phyloP scores from a whole-genome alignment of 805 yeast species.

The Wickerhamomyces hampshirensis region DNA sequence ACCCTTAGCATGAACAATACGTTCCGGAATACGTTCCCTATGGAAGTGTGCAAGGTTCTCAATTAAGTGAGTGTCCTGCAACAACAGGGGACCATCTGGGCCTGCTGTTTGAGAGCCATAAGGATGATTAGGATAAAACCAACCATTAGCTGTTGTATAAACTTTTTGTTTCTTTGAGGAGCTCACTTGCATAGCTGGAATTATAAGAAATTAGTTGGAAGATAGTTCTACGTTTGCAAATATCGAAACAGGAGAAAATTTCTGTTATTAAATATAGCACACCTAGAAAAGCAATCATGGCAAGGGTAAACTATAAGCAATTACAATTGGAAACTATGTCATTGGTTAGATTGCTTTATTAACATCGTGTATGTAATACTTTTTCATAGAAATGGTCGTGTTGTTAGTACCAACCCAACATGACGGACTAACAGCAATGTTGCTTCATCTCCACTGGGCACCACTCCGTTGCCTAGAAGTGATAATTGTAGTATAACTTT shows the following conservation, averaged over 20 bases:
- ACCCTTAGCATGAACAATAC: slow-evolving; percentile 67
- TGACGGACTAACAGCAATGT: no score
- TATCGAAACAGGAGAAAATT: no score
- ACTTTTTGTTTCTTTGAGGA: slow-evolving; percentile 18
- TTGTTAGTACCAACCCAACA: no score
- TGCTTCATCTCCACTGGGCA: no score
- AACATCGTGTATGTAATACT: no score
- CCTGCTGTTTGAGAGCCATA: slow-evolving; percentile 51
- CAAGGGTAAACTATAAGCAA: background rate
- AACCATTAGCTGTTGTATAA: slow-evolving; percentile 42
- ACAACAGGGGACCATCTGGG: slow-evolving; percentile 50
- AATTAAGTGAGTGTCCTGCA: slow-evolving; percentile 54
- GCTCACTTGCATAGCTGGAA: no score
- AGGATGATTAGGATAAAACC: slow-evolving; percentile 48
- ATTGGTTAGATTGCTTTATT: no score
- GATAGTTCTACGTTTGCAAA: no score
- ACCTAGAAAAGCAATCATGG: background rate
- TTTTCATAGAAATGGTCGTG: no score
- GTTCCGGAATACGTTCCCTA: slow-evolving; percentile 56
- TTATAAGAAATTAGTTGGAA: no score
- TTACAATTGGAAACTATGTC: background rate
- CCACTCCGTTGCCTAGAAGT: no score
- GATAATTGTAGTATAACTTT: no score
- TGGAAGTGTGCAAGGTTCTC: slow-evolving; percentile 57
- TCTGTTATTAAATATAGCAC: background rate